phyloP scores from a whole-genome alignment of 208 protist genomes.

The Angomonas deanei region DNA sequence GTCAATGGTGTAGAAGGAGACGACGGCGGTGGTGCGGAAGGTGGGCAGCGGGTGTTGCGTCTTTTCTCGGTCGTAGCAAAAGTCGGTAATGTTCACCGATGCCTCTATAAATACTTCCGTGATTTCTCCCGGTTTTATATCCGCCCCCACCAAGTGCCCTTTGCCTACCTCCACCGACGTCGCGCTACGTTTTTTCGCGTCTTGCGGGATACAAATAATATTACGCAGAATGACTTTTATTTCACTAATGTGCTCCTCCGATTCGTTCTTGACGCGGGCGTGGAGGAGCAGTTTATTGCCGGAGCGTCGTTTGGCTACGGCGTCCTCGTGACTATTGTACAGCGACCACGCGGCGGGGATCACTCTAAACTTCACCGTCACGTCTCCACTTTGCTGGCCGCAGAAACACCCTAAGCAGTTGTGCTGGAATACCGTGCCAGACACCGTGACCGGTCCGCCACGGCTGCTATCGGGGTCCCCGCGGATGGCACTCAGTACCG shows the following conservation, averaged over 20 bases:
- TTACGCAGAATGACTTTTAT: neutral
- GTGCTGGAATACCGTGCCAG: neutral
- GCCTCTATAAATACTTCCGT: neutral
- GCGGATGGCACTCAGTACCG: neutral
- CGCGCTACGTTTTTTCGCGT: neutral
- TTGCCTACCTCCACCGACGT: neutral
- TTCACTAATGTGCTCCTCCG: neutral
- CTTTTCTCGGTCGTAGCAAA: neutral
- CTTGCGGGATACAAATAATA: neutral
- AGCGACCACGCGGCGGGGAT: constrained; percentile 4
- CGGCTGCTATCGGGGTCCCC: neutral
- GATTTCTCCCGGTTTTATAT: neutral
- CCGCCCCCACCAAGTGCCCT: neutral
- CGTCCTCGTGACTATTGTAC: neutral
- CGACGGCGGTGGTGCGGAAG: constrained; percentile 5
- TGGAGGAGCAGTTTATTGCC: no score
- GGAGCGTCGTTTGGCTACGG: no score
- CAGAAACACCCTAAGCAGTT: constrained; percentile 7
- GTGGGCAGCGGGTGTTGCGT: constrained; percentile 4
- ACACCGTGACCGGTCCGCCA: neutral
- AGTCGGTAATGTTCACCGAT: neutral
- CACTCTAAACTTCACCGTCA: constrained; percentile 4
- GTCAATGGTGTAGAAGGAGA: neutral
- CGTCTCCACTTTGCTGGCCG: neutral
- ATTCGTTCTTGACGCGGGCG: no score